phyloP scores from a whole-genome alignment of 2,329 filamentous ascomycete genomes.

The Pyrenophora graminea region DNA sequence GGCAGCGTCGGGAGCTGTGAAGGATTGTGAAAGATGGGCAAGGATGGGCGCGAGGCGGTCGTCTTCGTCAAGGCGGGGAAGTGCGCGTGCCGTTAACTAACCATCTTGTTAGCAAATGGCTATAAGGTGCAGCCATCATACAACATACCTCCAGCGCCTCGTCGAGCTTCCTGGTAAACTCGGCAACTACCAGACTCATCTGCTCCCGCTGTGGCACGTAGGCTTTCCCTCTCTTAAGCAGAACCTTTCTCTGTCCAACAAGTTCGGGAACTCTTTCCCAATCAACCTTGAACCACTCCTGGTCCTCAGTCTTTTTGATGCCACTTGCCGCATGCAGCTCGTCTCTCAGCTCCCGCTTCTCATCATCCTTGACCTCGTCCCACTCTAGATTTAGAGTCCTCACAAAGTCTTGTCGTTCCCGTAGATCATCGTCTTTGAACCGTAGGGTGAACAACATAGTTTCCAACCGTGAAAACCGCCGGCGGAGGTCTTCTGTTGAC shows the following conservation, averaged over 20 bases:
- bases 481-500: conserved; percentile 84
- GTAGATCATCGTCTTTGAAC: conserved; percentile 73
- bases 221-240: conserved; percentile 79
- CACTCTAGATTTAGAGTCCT: conserved; percentile 78
- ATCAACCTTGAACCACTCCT: conserved; percentile 93
- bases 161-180: conserved; percentile 81
- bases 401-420: conserved; percentile 77
- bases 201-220: conserved; percentile 90
- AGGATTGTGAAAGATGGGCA: conserved; percentile 89
- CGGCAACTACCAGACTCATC: conserved; percentile 82
- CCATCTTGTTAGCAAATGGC: conserved; percentile 3
- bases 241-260: conserved; percentile 73
- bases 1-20: conserved; percentile 84
- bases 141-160: conserved; percentile 74
- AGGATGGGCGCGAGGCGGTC: conserved; percentile 80
- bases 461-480: conserved; percentile 84
- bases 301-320: conserved; percentile 67
- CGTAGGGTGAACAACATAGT: conserved; percentile 85
- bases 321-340: conserved; percentile 62
- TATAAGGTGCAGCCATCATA: not conserved
- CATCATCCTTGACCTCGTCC: conserved; percentile 78
- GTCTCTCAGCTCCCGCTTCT: conserved; percentile 69
- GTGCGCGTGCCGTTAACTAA: conserved; percentile 82
- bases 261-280: conserved; percentile 93
- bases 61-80: conserved; percentile 93